Evolutionary conservation across 805 yeast genomes (phyloP).

Genomic region (Groenewaldozyma tartarivorans): DNA sequence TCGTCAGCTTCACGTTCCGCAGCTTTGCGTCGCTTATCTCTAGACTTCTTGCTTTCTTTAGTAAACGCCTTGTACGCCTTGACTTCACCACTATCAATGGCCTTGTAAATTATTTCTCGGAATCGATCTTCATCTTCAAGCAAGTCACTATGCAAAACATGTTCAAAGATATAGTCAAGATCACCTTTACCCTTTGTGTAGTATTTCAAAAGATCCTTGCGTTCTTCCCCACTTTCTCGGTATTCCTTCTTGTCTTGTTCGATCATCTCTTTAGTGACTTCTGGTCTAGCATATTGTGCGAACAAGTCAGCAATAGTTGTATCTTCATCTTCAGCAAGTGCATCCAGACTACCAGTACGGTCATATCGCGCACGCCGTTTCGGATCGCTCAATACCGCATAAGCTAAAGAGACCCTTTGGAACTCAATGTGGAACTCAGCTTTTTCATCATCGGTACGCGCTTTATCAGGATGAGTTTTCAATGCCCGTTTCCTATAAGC

Average conservation of each 20-base stretch:
- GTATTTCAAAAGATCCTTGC: constrained; percentile 49
- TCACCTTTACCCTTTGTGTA: constrained; percentile 58
- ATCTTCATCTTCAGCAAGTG: constrained; percentile 27
- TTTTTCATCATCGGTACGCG: constrained; percentile 28
- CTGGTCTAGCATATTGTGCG: constrained; percentile 25
- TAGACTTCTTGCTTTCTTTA: constrained; percentile 36
- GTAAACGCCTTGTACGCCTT: constrained; percentile 38
- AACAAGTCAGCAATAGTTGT: constrained; percentile 30
- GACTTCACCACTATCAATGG: constrained; percentile 33
- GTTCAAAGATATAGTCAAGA: constrained; percentile 58
- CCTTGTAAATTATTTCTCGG: constrained; percentile 39
- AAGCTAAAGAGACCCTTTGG: constrained; percentile 67
- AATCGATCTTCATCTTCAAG: constrained; percentile 55
- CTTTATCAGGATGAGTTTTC: constrained; percentile 64
- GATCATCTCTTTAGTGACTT: constrained; percentile 37
- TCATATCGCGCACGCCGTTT: constrained; percentile 51
- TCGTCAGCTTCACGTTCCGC: constrained; percentile 33
- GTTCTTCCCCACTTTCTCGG: constrained; percentile 36
- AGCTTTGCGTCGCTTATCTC: constrained; percentile 38
- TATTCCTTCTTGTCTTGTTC: constrained; percentile 59
- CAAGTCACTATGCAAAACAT: constrained; percentile 67
- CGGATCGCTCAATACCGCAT: constrained; percentile 54
- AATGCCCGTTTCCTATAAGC: constrained; percentile 59
- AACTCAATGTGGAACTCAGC: constrained; percentile 36
- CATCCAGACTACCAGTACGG: constrained; percentile 54